Evolutionary conservation across 2,329 filamentous ascomycete genomes (phyloP).

Genomic region (Aspergillus puulaauensis): DNA sequence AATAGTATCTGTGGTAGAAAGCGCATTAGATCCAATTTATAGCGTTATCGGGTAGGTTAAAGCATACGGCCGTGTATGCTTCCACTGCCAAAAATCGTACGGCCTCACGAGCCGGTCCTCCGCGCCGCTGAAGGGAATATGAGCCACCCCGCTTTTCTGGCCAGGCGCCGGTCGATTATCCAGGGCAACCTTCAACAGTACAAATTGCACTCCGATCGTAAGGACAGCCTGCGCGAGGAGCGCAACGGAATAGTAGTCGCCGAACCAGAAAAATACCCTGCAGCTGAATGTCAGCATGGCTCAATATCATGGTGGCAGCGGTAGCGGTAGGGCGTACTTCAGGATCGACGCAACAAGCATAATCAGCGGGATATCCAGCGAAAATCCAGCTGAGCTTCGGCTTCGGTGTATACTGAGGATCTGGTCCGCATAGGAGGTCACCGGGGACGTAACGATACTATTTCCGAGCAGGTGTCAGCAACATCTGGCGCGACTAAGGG

Average conservation of each 20-base stretch:
- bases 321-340: slow-evolving; percentile 46
- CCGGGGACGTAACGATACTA: slow-evolving; percentile 61
- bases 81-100: slow-evolving; percentile 66
- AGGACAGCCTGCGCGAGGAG: slow-evolving; percentile 61
- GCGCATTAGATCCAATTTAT: background rate
- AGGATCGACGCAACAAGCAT: slow-evolving; percentile 66
- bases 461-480: slow-evolving; percentile 2
- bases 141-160: slow-evolving; percentile 39
- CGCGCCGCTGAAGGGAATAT: slow-evolving; percentile 40
- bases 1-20: slow-evolving; percentile 51
- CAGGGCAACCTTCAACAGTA: slow-evolving; percentile 62
- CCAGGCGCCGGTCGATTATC: slow-evolving; percentile 52
- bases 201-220: slow-evolving; percentile 59
- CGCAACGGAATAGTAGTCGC: slow-evolving; percentile 58
- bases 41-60: background rate
- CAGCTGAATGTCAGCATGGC: slow-evolving; percentile 2
- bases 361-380: slow-evolving; percentile 65
- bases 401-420: slow-evolving; percentile 63
- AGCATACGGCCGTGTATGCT: slow-evolving; percentile 50
- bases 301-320: background rate
- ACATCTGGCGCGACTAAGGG: background rate
- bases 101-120: slow-evolving; percentile 46
- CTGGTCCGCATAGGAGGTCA: slow-evolving; percentile 67
- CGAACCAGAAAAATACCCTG: slow-evolving; percentile 66
- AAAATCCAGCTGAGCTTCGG: slow-evolving; percentile 63